Evolutionary conservation across 73 alveolate genomes (phyloP), one percentile per base, ranked within the genome.

Genomic region (Tetrahymena thermophila): DNA sequence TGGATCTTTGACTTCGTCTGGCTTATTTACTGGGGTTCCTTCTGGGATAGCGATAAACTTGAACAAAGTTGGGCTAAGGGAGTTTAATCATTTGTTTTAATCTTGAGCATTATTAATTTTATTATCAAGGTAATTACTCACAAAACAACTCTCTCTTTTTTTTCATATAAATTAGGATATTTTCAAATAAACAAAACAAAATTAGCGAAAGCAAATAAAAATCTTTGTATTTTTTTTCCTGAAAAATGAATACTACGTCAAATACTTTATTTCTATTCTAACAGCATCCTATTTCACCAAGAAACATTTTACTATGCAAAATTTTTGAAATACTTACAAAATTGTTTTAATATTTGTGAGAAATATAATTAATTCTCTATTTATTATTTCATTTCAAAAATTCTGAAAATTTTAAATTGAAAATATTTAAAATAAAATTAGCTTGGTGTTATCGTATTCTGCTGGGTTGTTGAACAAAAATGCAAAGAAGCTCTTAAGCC

Each of bases 21-120:
- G 97, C 43, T 95, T 17, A 94, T 95, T 35, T 95, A 95, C 56
- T 95, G 97, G 97, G 97, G 97, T 89, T 94, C 97, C 55, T 95
- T 95, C 94, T 95, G 97, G 97, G 94, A 95, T 95, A 85, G 95
- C 19, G 56, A 93, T 28, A 34, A 93, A 19, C 56, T 95, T 43
- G 56, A 56, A 34, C 56, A 95, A 56, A 44, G 84, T 58, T 44
- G 94, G 93, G 97, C 94, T 85, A 21, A 95, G 71, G 94, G 97
- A 34, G 37, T 95, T 28, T 34, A 93, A 44, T 10, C 97, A 19
- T 95, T 95, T 3, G 95, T 93, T n/a, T 43, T 93, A 38, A 57
- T 93, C 35, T 93, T 93, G 95, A 42, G 89, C 95, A 57, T 93
- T 43, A 93, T 93, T 34, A 93, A 93, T 38, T 93, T 93, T 43